Conservation (phyloP, 2,329 filamentous ascomycete genomes). For the Trichoderma koningiopsis region DNA sequence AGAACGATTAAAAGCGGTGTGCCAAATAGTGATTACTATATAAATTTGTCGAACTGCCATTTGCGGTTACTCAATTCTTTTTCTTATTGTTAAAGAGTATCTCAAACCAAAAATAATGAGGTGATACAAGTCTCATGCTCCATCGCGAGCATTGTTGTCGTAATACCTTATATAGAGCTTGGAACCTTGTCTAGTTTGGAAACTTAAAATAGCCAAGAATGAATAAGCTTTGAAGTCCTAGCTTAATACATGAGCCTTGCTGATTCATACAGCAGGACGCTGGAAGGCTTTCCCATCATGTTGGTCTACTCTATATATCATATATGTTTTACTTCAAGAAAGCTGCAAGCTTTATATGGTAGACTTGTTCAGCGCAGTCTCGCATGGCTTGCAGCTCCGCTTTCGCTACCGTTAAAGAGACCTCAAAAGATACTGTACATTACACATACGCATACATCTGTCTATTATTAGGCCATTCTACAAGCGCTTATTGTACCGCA, state of each 20-base stretch:
- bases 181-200: background rate
- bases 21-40: background rate
- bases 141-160: background rate
- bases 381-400: background rate
- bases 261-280: too few species aligned
- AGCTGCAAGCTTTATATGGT: background rate
- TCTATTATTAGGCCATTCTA: background rate
- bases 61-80: background rate
- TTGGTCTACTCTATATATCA: too few species aligned
- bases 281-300: too few species aligned
- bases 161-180: background rate
- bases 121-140: background rate
- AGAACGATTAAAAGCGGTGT: background rate
- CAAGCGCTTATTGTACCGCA: background rate
- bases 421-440: background rate
- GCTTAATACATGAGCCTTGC: background rate
- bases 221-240: background rate
- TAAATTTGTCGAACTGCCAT: background rate
- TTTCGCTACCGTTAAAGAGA: background rate
- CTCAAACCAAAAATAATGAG: background rate
- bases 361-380: background rate
- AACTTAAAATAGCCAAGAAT: background rate
- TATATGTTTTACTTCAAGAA: background rate
- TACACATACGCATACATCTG: background rate
- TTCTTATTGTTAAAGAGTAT: background rate